Evolutionary conservation across 1,139 yeast species (phyloP), one percentile per base, ranked within the genome.

Genomic region (Nakaseomyces nivariensis): DNA sequence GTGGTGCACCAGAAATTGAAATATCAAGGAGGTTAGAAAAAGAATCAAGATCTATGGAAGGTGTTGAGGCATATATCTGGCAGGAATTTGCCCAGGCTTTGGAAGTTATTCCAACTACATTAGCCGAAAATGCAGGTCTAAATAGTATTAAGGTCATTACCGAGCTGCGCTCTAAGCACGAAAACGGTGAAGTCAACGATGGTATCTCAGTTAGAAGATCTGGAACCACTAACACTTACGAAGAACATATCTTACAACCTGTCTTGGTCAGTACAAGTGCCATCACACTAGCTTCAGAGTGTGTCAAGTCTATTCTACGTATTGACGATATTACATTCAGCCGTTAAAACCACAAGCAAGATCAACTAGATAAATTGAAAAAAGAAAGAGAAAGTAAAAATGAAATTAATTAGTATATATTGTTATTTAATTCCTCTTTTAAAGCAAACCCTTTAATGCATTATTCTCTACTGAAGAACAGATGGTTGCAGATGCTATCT

Each of bases 1-100:
- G 99, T 57, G 98, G 98, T 59, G 97, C 98, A 5, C 96, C 98
- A 46, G 99, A 92, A 72, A 81, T 92, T 59, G 98, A 92, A 72
- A 85, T 90, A 13, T 83, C 97, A 5, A 81, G 95, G 61, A 79
- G 81, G 27, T 72, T 92, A 59, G 75, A 79, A 68, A 82, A 81
- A 61, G 97, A 90, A 69, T 77, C 96, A 24, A 78, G 84, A 54
- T 72, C 80, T 45, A 74, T 87, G 56, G 78, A 88, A 24, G 98
- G 99, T 46, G 89, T 90, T 6, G 97, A 92, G 68, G 94, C 95
- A 50, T 83, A 89, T 61, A 94, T 95, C 60, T 92, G 90, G 82
- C 85, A 84, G 65, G 98, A 90, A 69, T 92, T 88, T 72, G 97
- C 98, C 24, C 82, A 85, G 62, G 97, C 98, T 2, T 75, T 92